Evolutionary conservation across 331 rosid genomes (phyloP), one percentile per base, ranked within the genome.

Genomic region (Phaseolus coccineus): DNA sequence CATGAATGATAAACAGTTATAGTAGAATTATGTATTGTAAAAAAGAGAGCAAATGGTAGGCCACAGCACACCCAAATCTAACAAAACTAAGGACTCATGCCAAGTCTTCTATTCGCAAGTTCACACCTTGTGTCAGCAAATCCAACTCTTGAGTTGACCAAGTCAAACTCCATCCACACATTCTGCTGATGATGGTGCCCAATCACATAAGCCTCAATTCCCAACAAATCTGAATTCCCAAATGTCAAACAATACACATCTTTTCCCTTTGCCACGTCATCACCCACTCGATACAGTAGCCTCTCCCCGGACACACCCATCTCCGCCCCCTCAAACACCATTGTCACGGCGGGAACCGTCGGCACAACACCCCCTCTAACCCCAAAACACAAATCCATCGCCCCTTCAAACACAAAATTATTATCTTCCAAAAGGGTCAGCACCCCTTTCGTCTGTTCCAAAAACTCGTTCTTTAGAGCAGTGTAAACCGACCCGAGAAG

Each of bases 101-200:
- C 93, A 8, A 91, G 89, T 19, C 85, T 83, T 85, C 86, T 88
- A 87, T 79, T 75, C 0, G 84, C 87, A n/a, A 84, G 87, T 14
- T 79, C 75, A 46, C 87, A 84, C 14, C 11, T 79, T 1, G 84
- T 84, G 30, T 84, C 84, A 55, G 88, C 92, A 63, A 94, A 88
- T 67, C 98, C 97, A 37, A 94, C 86, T 57, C 98, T 85, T 2
- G 93, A 86, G 39, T 85, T 91, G 52, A 46, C 91, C 78, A 91
- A 44, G 70, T 94, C 98, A 69, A 91, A 94, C 78, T 94, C 98
- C 94, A 91, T 88, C 98, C 98, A 94, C 87, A 91, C 78, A 68
- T 94, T 91, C 55, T 90, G 97, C 73, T 94, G 98, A 42, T 94
- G 98, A 76, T 94, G 86, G 47, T 94, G 91, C 1, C 97, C 98